Evolutionary conservation across 164 flowering plant species (phyloP), one percentile per base, ranked within the genome.

Genomic region (Dillenia suffruticosa): DNA sequence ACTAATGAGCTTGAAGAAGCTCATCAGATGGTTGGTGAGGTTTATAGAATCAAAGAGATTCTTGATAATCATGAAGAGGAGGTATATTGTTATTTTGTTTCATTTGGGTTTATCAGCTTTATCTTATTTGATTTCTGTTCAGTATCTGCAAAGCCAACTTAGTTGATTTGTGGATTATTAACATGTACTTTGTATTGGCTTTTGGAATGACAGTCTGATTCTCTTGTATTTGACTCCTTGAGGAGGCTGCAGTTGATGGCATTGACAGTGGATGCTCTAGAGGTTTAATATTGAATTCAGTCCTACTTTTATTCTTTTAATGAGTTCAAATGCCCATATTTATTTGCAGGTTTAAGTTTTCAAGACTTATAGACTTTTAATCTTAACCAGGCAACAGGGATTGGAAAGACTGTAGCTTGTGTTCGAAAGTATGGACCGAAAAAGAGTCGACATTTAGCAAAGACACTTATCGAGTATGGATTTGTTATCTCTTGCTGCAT

Each of bases 1-100:
- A 91, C 87, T 17, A 93, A 89, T 69, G 97, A 81, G 76, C 79
- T 94, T 74, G 99, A 95, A 56, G 86, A 86, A 68, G 86, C 74
- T 75, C 72, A 66, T 54, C 79, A 69, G 68, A 57, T 70, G 68
- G 66, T 79, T 66, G 80, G 64, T 13, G 97, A 95, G 78, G 97
- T 95, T 57, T 64, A 77, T 46, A 85, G 97, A 81, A 89, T 95
- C 65, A 89, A 86, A 68, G 86, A 79, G 51, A 43, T 88, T 62
- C 70, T 95, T 14, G 51, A 54, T 10, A 84, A 85, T 71, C 12
- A 56, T 63, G 60, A 66, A 72, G 80, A 88, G 45, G 85, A 86
- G 98, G 98, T 92, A 15, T 52, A 59, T 32, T 48, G 24, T 32
- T 48, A 15, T 50, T 24, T 2, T 17, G 12, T 26, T 11, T 10